phyloP scores from a whole-genome alignment of 2,329 filamentous ascomycete species.

The Parasarocladium wereldwijsianum region DNA sequence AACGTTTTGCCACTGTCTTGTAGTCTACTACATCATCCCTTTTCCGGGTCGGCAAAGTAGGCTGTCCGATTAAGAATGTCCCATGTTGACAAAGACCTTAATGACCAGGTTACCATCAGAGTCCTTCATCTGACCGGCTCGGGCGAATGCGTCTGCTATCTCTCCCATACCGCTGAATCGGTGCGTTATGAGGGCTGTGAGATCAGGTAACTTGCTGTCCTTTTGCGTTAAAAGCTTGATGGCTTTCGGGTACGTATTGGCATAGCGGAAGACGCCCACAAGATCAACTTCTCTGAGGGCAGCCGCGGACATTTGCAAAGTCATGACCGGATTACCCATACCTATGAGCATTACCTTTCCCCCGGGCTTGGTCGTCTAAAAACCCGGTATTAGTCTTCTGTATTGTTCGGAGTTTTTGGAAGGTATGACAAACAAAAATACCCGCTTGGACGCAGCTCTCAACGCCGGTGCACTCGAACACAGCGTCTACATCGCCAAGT shows the following conservation, averaged over 20 bases:
- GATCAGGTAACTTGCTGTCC: constrained; percentile 41
- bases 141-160: constrained; percentile 54
- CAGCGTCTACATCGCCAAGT: constrained; percentile 46
- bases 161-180: constrained; percentile 47
- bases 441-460: constrained; percentile 26
- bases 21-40: too few species aligned
- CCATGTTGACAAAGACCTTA: constrained; percentile 52
- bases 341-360: constrained; percentile 58
- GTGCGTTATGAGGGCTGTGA: constrained; percentile 58
- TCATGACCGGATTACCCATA: constrained; percentile 59
- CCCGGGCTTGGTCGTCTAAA: constrained; percentile 41
- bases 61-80: too few species aligned
- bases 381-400: constrained; percentile 2
- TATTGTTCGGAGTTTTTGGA: too few species aligned
- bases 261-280: constrained; percentile 57
- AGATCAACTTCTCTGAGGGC: constrained; percentile 57
- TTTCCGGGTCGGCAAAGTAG: too few species aligned
- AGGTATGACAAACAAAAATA: constrained; percentile 47
- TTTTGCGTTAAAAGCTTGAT: constrained; percentile 35
- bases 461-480: constrained; percentile 8
- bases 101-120: constrained; percentile 55
- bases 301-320: constrained; percentile 52
- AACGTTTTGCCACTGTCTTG: too few species aligned
- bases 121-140: constrained; percentile 58
- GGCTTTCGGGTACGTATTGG: constrained; percentile 31